A percentile compares a stretch with the other conserved stretches of the same genome.
These are phyloP conservation scores for Pilobolus umbonatus DNA, from an alignment of 192 early-diverging fungal genomes.

Conservation along the genomic window DNA sequence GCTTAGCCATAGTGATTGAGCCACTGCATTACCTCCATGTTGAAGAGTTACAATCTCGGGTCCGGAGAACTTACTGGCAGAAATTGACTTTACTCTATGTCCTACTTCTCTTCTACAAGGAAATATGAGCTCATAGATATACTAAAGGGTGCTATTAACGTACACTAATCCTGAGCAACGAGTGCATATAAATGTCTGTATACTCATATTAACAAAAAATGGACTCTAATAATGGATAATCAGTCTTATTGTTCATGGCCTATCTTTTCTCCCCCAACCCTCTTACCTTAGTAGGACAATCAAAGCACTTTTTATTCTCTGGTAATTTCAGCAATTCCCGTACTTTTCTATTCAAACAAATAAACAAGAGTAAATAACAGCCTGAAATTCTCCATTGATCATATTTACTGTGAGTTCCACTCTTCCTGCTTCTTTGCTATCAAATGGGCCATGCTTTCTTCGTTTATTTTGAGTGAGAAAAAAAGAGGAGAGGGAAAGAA, in stretches of 20 bases:
- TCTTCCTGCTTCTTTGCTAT: not conserved
- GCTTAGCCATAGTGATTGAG: slow-evolving; percentile 28
- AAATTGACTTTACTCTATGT: slow-evolving; percentile 59
- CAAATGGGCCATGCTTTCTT: not conserved
- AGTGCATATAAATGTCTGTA: slow-evolving; percentile 50
- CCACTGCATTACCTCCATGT: slow-evolving; percentile 48
- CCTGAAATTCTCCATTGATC: not conserved
- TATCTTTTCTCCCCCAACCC: not conserved
- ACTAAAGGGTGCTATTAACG: slow-evolving; percentile 10
- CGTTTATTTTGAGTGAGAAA: no score
- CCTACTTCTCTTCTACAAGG: slow-evolving; percentile 49
- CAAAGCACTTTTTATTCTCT: slow-evolving; percentile 53
- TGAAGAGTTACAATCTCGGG: slow-evolving; percentile 42
- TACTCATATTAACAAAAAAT: slow-evolving; percentile 50
- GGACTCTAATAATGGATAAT: slow-evolving; percentile 35
- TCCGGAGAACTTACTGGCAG: slow-evolving; percentile 50
- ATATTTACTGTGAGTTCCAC: not conserved
- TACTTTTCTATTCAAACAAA: slow-evolving; percentile 22
- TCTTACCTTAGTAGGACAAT: slow-evolving; percentile 46
- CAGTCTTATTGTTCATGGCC: not conserved
- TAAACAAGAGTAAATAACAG: no score
- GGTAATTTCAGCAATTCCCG: slow-evolving; percentile 35
- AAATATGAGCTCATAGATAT: not conserved
- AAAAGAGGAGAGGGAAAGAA: no score
- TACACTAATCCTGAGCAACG: slow-evolving; percentile 55